Base-by-base conservation (phyloP, 208 protist species). In the Chromosphaera perkinsii region DNA sequence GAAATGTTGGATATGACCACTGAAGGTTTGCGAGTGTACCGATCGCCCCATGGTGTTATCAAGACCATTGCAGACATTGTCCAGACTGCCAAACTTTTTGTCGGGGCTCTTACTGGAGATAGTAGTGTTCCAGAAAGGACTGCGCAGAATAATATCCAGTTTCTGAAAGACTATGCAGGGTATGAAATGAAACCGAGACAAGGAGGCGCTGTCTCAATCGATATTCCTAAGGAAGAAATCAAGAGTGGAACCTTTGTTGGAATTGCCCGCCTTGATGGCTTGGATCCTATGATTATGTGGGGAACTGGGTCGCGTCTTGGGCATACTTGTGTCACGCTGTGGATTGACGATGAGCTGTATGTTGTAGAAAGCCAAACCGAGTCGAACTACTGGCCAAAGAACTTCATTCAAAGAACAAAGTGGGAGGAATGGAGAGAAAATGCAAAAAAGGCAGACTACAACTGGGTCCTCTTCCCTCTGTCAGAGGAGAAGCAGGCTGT, bases 231-330 rank as follows among this genome's bases (percentile, higher is more conserved):
- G 51, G 10, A 33, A 14, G 33, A 52, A 26, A 69, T 78, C 22
- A 26, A 78, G n/a, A 54, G 20, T 52, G 73, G 73, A 47, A 66
- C 72, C 37, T 60, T 69, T n/a, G 31, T 78, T 31, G 67, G 59
- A 39, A 47, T 78, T 22, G 3, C 69, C 20, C 73, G 74, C 49
- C 62, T 73, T 1, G 74, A 79, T 49, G 74, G 74, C 42, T 65
- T 79, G 27, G 74, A 79, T 51, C 68, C 74, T 26, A 77, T 77
- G 63, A 33, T 79, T 35, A 42, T 14, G 35, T 79, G 70, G 69
- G 74, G 36, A 37, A 69, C 49, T 39, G 74, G 74, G 24, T 22
- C 48, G 5, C 3, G 5, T 26, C 10, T 40, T 7, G 70, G 70
- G 3, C 64, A 68, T 48, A 68, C 62, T 3, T 35, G 45, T 52